Conservation (phyloP, 2,329 filamentous ascomycete genomes). For the Fonsecaea multimorphosa region DNA sequence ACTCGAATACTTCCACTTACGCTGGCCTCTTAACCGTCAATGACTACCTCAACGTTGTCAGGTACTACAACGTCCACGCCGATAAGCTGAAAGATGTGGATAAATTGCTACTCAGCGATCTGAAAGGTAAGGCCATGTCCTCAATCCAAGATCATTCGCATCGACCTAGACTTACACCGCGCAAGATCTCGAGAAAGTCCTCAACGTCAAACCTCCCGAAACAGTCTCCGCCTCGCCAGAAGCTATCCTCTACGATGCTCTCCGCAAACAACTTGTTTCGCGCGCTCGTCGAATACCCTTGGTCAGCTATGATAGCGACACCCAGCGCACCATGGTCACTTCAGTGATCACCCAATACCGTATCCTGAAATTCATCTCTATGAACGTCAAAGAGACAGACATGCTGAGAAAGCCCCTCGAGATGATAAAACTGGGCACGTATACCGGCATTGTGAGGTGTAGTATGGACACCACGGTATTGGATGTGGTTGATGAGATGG, state of each 20-base stretch:
- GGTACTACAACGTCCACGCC: conserved; percentile 98
- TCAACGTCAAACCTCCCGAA: conserved; percentile 88
- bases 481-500: conserved; percentile 91
- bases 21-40: conserved; percentile 93
- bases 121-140: conserved; percentile 70
- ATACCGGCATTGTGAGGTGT: conserved; percentile 78
- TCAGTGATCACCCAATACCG: conserved; percentile 98
- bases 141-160: not conserved
- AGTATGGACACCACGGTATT: conserved; percentile 90
- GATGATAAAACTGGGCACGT: conserved; percentile 85
- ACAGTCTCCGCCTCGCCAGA: conserved; percentile 95
- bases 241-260: conserved; percentile 90
- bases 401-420: conserved; percentile 84
- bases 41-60: conserved; percentile 98
- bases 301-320: conserved; percentile 93
- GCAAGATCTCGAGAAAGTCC: conserved; percentile 90
- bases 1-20: conserved; percentile 89
- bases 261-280: conserved; percentile 90
- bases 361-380: conserved; percentile 97
- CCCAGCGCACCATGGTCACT: conserved; percentile 86
- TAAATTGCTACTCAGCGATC: conserved; percentile 87
- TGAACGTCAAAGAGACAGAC: conserved; percentile 89
- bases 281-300: conserved; percentile 91
- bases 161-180: not conserved
- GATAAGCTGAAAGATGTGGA: conserved; percentile 89